phyloP scores from a whole-genome alignment of 2,329 filamentous ascomycete genomes.

The Acephala macrosclerotiorum region DNA sequence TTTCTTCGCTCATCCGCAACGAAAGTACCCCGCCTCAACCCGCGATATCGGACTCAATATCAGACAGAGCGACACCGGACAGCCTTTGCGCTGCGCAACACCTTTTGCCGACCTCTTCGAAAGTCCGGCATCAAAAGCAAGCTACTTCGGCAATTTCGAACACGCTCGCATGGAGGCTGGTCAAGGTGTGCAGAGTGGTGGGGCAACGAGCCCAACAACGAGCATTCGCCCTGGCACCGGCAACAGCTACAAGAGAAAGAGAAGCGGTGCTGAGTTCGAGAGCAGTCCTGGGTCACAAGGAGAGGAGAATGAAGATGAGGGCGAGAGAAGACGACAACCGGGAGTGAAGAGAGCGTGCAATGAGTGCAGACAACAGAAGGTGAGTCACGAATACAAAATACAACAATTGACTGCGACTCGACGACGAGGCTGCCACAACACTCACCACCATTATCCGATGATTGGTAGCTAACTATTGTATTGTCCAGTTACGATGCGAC shows the following conservation, averaged over 20 bases:
- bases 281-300: constrained; percentile 66
- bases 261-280: constrained; percentile 59
- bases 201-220: constrained; percentile 39
- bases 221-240: constrained; percentile 39
- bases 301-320: constrained; percentile 61
- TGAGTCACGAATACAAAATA: constrained; percentile 52
- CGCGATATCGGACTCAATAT: constrained; percentile 17
- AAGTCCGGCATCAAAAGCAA: constrained; percentile 23
- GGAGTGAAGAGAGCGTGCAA: constrained; percentile 83
- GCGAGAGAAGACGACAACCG: constrained; percentile 69
- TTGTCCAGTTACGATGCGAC: constrained; percentile 78
- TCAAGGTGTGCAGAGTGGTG: constrained; percentile 36
- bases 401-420: constrained; percentile 18
- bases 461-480: constrained; percentile 2
- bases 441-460: constrained; percentile 14
- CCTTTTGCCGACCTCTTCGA: constrained; percentile 28
- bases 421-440: constrained; percentile 17
- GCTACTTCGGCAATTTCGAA: constrained; percentile 24
- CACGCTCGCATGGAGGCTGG: constrained; percentile 37
- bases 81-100: constrained; percentile 31
- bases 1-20: not conserved
- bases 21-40: constrained; percentile 9
- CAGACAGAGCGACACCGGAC: constrained; percentile 38
- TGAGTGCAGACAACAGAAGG: constrained; percentile 86
- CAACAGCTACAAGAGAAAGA: constrained; percentile 62